Base-by-base conservation (phyloP, 257 asterid species). In the Petunia secreta region DNA sequence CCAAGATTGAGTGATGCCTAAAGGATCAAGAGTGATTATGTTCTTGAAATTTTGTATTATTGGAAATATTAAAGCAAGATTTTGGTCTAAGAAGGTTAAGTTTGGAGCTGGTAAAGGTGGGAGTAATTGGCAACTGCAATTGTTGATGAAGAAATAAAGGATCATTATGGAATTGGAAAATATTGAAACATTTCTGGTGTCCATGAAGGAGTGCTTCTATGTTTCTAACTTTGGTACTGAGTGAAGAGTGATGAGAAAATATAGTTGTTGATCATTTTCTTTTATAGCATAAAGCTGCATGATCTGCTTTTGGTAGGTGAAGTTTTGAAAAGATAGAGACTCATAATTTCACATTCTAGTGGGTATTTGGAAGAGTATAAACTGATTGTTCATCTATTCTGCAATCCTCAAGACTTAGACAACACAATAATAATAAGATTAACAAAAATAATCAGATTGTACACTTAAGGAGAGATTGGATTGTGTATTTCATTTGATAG, bases 1-100 rank as follows among this genome's bases (percentile, higher is more conserved):
- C 98, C 97, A 94, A 2, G 94, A 39, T 63, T 84, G 64, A 4
- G 97, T 90, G 81, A 94, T 80, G 66, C 90, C 91, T 53, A 88
- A 53, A 9, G 97, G 98, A 81, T 94, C 98, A 9, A 89, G 85
- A 1, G 81, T 86, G 16, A 92, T 85, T 63, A 82, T 80, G 52
- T 46, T 87, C 83, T 86, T 92, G 90, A 92, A 94, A 4, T 68
- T 88, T 41, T 91, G 97, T 14, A 94, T 92, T 63, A 90, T 74
- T 0, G 95, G 95, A 58, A 90, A 91, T 4, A 92, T 94, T 9
- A 63, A 36, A 1, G 91, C 90, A 1, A 94, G 88, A 41, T 94
- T 86, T 80, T 80, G 84, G 78, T 94, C 98, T 5, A 78, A 3
- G 75, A 78, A 78, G 75, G 71, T 44, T 25, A 78, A 62, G 13